Conservation (phyloP, 176 grass and related monocot species). For the Stipa capillata region DNA sequence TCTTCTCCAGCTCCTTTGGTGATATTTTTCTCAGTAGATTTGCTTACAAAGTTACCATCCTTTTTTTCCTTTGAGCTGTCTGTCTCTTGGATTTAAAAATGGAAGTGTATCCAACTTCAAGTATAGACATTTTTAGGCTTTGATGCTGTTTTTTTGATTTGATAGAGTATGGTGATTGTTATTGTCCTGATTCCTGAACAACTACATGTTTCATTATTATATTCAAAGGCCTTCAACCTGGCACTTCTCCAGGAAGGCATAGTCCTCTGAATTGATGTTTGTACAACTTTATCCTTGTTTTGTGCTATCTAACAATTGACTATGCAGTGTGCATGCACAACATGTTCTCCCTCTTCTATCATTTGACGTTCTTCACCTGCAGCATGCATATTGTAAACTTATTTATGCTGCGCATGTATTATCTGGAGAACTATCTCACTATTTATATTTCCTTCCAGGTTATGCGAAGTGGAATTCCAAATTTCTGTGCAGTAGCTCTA, state of each 20-base stretch:
- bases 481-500: conserved; percentile 97
- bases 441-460: conserved; percentile 43
- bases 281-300: neutral
- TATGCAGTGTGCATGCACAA: neutral
- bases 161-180: neutral
- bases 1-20: neutral
- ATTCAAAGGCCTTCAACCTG: neutral
- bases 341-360: neutral
- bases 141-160: conserved; percentile 2
- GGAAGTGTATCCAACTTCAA: neutral
- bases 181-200: neutral
- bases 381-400: neutral
- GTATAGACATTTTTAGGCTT: neutral
- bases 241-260: conserved; percentile 1
- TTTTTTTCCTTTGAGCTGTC: neutral
- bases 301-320: neutral
- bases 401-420: conserved; percentile 1
- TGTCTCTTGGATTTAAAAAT: neutral
- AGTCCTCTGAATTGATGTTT: neutral
- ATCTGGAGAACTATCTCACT: neutral
- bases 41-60: neutral
- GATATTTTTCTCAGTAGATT: neutral
- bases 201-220: neutral
- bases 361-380: neutral
- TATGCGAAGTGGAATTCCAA: conserved; percentile 95